These are phyloP conservation scores for Fusarium sp. DNA, from an alignment of 2,329 filamentous ascomycete genomes.

Conservation along the genomic window DNA sequence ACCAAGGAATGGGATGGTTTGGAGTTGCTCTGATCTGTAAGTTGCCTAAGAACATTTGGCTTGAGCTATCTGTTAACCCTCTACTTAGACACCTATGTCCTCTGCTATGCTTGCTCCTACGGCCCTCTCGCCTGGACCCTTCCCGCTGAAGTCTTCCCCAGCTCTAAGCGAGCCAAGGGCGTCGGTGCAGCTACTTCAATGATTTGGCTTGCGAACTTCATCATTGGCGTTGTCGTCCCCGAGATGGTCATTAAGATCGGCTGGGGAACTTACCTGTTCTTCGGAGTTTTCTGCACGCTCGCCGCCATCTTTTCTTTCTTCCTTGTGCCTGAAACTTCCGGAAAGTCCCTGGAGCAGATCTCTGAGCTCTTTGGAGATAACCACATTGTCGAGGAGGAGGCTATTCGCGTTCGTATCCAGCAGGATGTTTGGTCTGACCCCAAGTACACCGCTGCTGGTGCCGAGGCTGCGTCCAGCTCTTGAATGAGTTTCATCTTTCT, in stretches of 20 bases:
- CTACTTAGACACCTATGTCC: constrained; percentile 27
- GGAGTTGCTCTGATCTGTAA: constrained; percentile 33
- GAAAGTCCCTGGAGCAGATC: constrained; percentile 36
- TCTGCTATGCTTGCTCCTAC: constrained; percentile 48
- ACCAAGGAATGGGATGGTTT: constrained; percentile 33
- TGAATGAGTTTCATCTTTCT: not conserved
- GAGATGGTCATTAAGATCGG: constrained; percentile 63
- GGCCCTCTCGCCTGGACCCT: constrained; percentile 52
- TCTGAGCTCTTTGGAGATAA: constrained; percentile 32
- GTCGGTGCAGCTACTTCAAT: constrained; percentile 49
- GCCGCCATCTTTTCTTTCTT: constrained; percentile 53
- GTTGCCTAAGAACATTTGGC: not conserved
- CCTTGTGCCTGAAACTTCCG: constrained; percentile 33
- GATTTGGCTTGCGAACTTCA: constrained; percentile 53
- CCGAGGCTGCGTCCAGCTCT: not conserved
- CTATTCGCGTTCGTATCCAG: constrained; percentile 14
- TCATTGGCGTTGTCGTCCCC: constrained; percentile 63
- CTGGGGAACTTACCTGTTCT: constrained; percentile 64
- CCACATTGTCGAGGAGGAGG: constrained; percentile 22
- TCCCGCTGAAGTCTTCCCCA: constrained; percentile 52
- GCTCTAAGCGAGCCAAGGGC: constrained; percentile 51
- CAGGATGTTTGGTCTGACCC: constrained; percentile 15
- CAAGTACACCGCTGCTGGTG: not conserved
- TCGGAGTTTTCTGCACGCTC: constrained; percentile 62
- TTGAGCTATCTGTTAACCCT: not conserved